These are phyloP conservation scores for Eucalyptus fibrosa DNA, from an alignment of 345 rosid species.

Conservation along the genomic window DNA sequence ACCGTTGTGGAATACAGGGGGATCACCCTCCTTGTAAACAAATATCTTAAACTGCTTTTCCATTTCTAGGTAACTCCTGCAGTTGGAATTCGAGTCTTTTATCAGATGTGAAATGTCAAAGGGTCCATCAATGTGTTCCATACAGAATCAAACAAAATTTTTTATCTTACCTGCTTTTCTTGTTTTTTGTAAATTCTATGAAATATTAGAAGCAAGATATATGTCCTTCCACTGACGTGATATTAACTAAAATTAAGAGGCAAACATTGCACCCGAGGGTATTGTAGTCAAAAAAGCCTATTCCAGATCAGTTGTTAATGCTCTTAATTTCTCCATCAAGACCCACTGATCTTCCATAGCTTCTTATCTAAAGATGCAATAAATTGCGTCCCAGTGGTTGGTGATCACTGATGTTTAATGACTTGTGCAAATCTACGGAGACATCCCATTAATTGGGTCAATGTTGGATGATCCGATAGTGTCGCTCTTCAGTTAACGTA, in stretches of 20 bases:
- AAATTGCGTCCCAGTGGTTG: background rate
- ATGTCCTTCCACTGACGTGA: background rate
- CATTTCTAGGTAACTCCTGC: conserved; percentile 91
- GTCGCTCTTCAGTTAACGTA: background rate
- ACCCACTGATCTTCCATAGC: background rate
- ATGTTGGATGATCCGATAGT: background rate
- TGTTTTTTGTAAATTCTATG: background rate
- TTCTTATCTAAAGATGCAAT: background rate
- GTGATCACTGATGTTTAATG: background rate
- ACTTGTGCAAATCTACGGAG: background rate
- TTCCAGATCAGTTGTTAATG: background rate
- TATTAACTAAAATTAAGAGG: background rate
- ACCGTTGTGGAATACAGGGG: conserved; percentile 79
- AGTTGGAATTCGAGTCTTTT: background rate
- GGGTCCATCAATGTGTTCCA: too few relatives aligned
- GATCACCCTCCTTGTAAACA: conserved; percentile 80
- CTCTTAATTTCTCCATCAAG: background rate
- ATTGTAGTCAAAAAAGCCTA: background rate
- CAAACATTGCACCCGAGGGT: background rate
- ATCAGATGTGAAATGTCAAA: background rate
- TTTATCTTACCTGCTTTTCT: background rate
- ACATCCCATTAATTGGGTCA: background rate
- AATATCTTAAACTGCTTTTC: conserved; percentile 67
- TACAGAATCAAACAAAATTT: background rate
- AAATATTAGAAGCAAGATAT: background rate